Evolutionary conservation across 352 stramenopile species (phyloP).

Genomic region (Pythium phragmitis): DNA sequence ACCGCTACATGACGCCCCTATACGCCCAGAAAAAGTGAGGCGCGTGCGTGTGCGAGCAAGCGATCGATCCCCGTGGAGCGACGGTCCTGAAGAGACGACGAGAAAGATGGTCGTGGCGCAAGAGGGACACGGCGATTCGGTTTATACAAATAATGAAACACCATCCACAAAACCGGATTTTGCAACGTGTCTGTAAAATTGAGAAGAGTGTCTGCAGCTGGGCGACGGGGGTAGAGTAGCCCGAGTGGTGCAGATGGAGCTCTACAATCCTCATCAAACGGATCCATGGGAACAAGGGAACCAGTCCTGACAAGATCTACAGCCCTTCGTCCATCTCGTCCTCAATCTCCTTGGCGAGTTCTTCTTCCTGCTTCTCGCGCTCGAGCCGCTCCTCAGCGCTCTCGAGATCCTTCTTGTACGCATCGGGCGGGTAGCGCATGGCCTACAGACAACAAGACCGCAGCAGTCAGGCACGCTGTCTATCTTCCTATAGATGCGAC

Average conservation of each 20-base stretch:
- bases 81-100: not conserved
- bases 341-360: conserved; percentile 96
- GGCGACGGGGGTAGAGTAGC: too few relatives aligned
- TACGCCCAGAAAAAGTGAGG: conserved; percentile 84
- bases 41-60: conserved; percentile 8
- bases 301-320: conserved; percentile 25
- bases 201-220: not conserved
- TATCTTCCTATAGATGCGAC: not conserved
- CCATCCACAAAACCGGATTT: not conserved
- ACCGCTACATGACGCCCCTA: conserved; percentile 75
- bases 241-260: too few relatives aligned
- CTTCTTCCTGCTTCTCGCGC: conserved; percentile 92
- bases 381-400: conserved; percentile 89
- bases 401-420: conserved; percentile 97
- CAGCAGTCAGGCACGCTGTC: not conserved
- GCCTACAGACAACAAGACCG: conserved; percentile 32
- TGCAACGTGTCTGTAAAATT: not conserved
- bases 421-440: conserved; percentile 97
- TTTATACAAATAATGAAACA: conserved; percentile 25
- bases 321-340: conserved; percentile 95
- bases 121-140: not conserved
- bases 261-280: too few relatives aligned
- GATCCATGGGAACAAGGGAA: not conserved
- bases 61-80: too few relatives aligned
- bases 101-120: too few relatives aligned